A percentile compares a stretch with the other conserved stretches of the same genome.
These are phyloP conservation scores for Coemansia sp. DNA, from an alignment of 192 early-diverging fungal species.

Conservation along the genomic window DNA sequence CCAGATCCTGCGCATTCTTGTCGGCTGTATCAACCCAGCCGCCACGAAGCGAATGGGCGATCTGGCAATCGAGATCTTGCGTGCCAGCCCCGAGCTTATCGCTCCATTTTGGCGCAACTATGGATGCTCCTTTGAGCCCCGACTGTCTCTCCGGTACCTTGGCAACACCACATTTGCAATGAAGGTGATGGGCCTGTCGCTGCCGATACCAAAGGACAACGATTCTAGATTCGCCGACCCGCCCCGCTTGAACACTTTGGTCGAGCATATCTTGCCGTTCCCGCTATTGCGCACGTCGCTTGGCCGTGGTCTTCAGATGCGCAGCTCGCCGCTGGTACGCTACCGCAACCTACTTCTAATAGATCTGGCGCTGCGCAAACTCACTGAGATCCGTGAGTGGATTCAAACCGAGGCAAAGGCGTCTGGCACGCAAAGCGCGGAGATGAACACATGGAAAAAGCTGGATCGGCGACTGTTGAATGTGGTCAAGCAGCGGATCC, in stretches of 20 bases:
- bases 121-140: conserved; percentile 39
- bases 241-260: conserved; percentile 38
- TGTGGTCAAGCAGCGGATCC: conserved; percentile 40
- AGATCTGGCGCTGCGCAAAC: conserved; percentile 41
- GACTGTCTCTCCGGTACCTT: conserved; percentile 41
- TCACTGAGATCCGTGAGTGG: conserved; percentile 25
- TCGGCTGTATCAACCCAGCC: conserved; percentile 28
- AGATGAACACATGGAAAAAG: conserved; percentile 17
- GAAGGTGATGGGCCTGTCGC: conserved; percentile 28
- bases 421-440: background rate
- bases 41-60: conserved; percentile 27
- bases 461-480: conserved; percentile 35
- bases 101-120: conserved; percentile 53
- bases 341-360: conserved; percentile 45
- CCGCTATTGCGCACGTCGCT: conserved; percentile 21
- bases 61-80: conserved; percentile 37
- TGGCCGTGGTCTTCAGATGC: conserved; percentile 35
- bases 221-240: conserved; percentile 14
- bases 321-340: conserved; percentile 25
- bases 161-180: conserved; percentile 41
- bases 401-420: conserved; percentile 17
- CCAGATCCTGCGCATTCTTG: conserved; percentile 46
- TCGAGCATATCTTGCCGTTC: conserved; percentile 42
- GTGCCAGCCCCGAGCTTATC: conserved; percentile 46
- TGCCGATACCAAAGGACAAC: conserved; percentile 20